Base-by-base conservation (phyloP, 495 filamentous ascomycete species). In the Podospora sp. region DNA sequence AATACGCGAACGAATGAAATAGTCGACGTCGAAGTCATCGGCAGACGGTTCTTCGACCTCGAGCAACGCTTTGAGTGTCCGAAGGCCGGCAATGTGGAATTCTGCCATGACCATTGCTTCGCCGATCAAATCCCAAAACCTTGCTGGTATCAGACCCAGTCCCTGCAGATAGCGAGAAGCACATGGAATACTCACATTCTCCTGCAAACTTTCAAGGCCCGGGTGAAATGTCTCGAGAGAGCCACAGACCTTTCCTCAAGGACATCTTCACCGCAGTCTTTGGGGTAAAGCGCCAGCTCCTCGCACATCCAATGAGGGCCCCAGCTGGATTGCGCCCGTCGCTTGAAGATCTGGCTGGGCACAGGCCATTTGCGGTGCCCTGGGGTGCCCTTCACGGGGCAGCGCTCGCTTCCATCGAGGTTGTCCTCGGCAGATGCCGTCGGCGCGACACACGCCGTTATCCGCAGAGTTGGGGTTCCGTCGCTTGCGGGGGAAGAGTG, bases 331-430 rank as follows among this genome's bases (percentile, higher is more conserved):
- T 14, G 1, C 27, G 21, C 8, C 5, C 57, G 57, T 1, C 57
- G 25, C 27, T 22, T 59, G 57, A 59, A 59, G n/a, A 33, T 59
- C n/a, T n/a, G 57, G 18, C 57, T 21, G 12, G 5, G 26, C 11
- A 59, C 2, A 4, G 27, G 27, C 18, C 27, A 57, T 55, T 55
- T 21, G 12, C 0, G 9, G 25, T 26, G 5, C 3, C 11, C 27
- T n/a, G 56, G 18, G 3, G 8, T 33, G 14, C 9, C 16, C 27
- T 18, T 20, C 9, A 33, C 56, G 1, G 56, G 56, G 12, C 56
- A 59, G n/a, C 56, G 57, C 21, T 59, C 57, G 25, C 57, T 59
- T 59, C 57, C 57, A 59, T 59, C 57, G 6, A 59, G 57, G 1
- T 20, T 0, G 6, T 21, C 16, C 1, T 33, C n/a, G 21, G 33